phyloP scores from a whole-genome alignment of 345 rosid genomes.

The Eucalyptus victrix region DNA sequence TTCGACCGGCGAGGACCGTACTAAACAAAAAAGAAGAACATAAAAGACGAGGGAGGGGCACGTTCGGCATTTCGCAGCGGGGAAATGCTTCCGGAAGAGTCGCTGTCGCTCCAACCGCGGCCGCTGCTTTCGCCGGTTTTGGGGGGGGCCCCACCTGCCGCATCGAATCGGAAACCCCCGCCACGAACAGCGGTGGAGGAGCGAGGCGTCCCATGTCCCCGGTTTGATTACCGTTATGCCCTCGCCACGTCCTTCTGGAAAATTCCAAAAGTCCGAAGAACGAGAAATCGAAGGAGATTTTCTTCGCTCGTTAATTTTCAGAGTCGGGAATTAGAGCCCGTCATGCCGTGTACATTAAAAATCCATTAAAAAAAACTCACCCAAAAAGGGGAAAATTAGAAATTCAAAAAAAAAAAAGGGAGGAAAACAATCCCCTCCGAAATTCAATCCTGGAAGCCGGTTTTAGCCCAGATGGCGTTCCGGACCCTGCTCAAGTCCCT shows the following conservation, averaged over 20 bases:
- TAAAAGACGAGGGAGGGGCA: neutral
- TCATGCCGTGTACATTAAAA: neutral
- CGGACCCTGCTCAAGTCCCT: constrained; percentile 5
- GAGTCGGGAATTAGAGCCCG: neutral
- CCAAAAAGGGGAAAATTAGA: neutral
- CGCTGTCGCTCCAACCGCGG: neutral
- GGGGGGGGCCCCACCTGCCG: neutral
- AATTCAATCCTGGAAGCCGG: neutral
- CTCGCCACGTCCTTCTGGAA: neutral
- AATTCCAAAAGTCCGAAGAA: neutral
- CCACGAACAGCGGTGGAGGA: neutral
- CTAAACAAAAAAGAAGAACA: neutral
- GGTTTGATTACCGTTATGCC: neutral
- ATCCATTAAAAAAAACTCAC: neutral
- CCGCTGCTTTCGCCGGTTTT: neutral
- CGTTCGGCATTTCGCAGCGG: neutral
- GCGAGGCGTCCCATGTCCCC: neutral
- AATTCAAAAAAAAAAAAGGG: neutral
- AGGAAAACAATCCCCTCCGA: neutral
- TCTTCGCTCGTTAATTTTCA: neutral
- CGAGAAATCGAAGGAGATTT: neutral
- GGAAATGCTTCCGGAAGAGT: neutral
- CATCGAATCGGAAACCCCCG: neutral
- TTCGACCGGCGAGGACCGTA: neutral
- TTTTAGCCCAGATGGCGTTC: constrained; percentile 1